Base-by-base conservation (phyloP, 1,284 basidiomycete genomes). In the Cutaneotrichosporon curvatum region DNA sequence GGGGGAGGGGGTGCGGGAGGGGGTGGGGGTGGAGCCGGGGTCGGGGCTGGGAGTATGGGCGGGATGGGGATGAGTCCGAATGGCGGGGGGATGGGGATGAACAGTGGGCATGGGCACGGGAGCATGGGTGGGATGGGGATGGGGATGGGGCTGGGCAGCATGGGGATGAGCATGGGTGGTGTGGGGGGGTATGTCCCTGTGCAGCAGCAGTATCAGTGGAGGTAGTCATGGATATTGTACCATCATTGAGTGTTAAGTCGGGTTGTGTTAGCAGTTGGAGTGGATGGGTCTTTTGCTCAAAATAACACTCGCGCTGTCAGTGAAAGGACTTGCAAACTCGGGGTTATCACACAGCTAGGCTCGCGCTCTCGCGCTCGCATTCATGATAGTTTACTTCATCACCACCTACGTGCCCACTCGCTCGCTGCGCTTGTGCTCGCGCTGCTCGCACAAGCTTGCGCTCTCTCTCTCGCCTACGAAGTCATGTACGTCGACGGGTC, bases 401-500 rank as follows among this genome's bases (percentile, higher is more conserved):
- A 35, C 20, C 15, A 22, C 15, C 21, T 33, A 35, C 41, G 35
- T 25, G 22, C 33, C 8, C 25, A 7, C 12, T 28, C 25, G 25
- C 25, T 12, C 7, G 25, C 7, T 28, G 25, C 25, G 8, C 25
- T 12, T 28, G 8, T 28, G 25, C 25, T 28, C 25, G 25, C 25
- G 25, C 25, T 7, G 25, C 33, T 28, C 19, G 23, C n/a, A 23
- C 40, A 15, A 4, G 20, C 21, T 22, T 20, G 31, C 25, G 3
- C 31, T 35, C 35, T 7, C 25, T 7, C 25, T 34, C 32, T 9
- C 36, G 19, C 15, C 36, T 63, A 66, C 57, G 62, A 66, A 14
- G 62, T 66, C 62, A 63, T 70, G 61, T 70, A 70, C 19, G 67
- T 70, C 23, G 66, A 57, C 18, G 68, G 65, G 57, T 70, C 68